Evolutionary conservation across 2,329 filamentous ascomycete species (phyloP), one percentile per base, ranked within the genome.

Genomic region (Neonectria magnoliae): DNA sequence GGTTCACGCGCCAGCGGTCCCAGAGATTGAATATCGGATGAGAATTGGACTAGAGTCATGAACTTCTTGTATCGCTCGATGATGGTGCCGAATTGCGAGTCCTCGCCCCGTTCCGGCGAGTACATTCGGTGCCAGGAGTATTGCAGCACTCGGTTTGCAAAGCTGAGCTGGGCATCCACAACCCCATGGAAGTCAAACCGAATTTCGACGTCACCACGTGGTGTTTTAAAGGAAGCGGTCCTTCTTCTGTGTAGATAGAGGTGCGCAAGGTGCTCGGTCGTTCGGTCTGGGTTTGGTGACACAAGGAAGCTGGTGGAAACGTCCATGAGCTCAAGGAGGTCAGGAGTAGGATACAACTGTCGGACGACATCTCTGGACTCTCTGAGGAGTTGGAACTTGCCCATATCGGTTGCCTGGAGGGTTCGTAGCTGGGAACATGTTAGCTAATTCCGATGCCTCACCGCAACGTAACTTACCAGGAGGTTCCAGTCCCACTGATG

Each of bases 101-200:
- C 60, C 10, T 59, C 59, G 5, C 50, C 45, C 6, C 16, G 11
- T 16, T 16, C 20, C 5, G 47, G 42, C 9, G 9, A 29, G 27
- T 63, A 61, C 58, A 72, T 66, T 2, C 62, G 69, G 50, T 73
- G 70, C 68, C 61, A 70, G 1, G 69, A 73, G 51, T 64, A 67
- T 2, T 60, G 29, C 10, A 67, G 22, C 9, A 67, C n/a, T 16
- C 18, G 38, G 5, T 52, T 56, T 13, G 59, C 65, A n/a, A 71
- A 62, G 4, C 58, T 27, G 1, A 72, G 45, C 11, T 72, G 68
- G 9, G 53, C 51, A 16, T 67, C 57, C 3, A 65, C 54, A 13
- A 58, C 54, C 3, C 25, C 42, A 10, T 69, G 67, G 9, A 70
- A 65, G 48, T 66, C 44, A 18, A 66, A 69, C 4, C 11, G 11